Conservation (phyloP, 2,329 filamentous ascomycete genomes). For the Fusarium camptoceras region DNA sequence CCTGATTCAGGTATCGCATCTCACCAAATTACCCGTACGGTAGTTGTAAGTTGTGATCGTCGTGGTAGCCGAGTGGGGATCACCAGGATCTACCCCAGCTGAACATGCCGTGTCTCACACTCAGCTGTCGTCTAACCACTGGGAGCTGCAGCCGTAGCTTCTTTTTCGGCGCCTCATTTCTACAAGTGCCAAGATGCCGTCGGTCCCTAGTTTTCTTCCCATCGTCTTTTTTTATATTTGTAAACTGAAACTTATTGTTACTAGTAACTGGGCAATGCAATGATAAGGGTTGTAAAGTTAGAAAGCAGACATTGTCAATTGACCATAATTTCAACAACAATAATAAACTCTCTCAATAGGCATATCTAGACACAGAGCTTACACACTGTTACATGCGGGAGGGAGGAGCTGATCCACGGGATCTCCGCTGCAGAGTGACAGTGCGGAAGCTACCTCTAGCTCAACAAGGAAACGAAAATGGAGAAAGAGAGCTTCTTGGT, state of each 20-base stretch:
- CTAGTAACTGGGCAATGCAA: too few relatives aligned
- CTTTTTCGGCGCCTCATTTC: background rate
- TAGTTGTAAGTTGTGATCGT: background rate
- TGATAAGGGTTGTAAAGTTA: background rate
- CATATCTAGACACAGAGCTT: too few relatives aligned
- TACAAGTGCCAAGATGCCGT: background rate
- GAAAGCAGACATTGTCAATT: background rate
- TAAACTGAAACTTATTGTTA: background rate
- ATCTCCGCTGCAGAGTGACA: background rate
- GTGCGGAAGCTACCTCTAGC: background rate
- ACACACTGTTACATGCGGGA: background rate
- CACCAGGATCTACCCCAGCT: background rate
- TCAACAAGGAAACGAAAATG: background rate
- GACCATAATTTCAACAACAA: background rate
- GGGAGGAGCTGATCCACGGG: background rate
- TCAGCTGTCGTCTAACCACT: constrained; percentile 1
- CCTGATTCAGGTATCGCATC: background rate
- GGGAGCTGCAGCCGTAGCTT: background rate
- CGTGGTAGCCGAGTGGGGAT: background rate
- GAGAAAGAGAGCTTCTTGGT: background rate
- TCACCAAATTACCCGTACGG: background rate
- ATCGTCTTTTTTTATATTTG: background rate
- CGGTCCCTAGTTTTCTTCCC: background rate
- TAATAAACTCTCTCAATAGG: too few relatives aligned
- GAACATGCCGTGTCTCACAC: constrained; percentile 5